These are phyloP conservation scores for Lagerstroemia speciosa DNA, from an alignment of 345 rosid species.

Conservation along the genomic window DNA sequence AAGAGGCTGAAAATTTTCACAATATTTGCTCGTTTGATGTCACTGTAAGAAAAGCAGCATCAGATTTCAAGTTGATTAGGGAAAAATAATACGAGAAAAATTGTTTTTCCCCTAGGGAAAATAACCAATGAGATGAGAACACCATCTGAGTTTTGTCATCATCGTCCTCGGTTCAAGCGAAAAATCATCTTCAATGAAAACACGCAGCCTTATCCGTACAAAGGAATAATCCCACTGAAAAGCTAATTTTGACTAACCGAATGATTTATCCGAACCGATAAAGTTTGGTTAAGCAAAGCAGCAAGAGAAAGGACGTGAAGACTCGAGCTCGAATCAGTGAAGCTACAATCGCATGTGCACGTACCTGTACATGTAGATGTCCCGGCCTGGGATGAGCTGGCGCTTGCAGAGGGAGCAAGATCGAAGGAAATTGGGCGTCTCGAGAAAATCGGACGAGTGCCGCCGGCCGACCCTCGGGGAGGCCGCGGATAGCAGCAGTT, in stretches of 20 bases:
- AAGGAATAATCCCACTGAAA: neutral
- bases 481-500: constrained; percentile 25
- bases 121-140: too few species aligned
- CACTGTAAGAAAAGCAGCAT: too few species aligned
- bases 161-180: neutral
- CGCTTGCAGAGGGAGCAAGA: constrained; percentile 73
- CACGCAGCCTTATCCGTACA: neutral
- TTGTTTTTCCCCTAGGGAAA: too few species aligned
- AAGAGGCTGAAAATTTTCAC: too few species aligned
- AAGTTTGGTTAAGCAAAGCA: too few species aligned
- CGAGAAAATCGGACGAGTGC: constrained; percentile 46
- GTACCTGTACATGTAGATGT: constrained; percentile 90
- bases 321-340: too few species aligned
- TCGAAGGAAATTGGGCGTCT: constrained; percentile 47
- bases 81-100: neutral
- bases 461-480: constrained; percentile 42
- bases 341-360: neutral
- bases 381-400: constrained; percentile 66
- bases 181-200: too few species aligned
- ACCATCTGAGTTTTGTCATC: neutral
- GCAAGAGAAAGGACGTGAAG: too few species aligned
- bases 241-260: neutral
- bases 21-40: too few species aligned
- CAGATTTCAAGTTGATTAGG: neutral
- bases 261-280: neutral